Evolutionary conservation across 1,139 yeast genomes (phyloP).

Genomic region (Debaryomyces psychrophilus): DNA sequence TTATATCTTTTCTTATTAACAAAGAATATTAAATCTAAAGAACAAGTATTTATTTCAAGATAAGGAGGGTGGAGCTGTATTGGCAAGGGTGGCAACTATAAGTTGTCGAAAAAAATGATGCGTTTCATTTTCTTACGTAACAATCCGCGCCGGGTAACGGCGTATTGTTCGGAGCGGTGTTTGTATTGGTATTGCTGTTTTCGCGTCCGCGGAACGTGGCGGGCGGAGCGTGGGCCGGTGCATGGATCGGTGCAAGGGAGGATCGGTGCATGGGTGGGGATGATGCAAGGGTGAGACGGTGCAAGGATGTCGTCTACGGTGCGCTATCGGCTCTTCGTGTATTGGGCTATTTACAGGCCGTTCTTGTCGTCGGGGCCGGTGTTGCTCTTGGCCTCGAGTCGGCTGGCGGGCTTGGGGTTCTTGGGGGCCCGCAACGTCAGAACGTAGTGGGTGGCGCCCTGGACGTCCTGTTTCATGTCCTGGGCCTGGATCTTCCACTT

Average conservation of each 20-base stretch:
- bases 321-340: too few species aligned
- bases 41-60: constrained; percentile 3
- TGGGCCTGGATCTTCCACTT: constrained; percentile 42
- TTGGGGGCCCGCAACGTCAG: constrained; percentile 10
- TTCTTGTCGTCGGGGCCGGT: neutral
- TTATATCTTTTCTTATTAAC: constrained; percentile 3
- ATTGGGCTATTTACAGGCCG: constrained; percentile 5
- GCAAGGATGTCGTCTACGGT: too few species aligned
- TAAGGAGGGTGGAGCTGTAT: constrained; percentile 5
- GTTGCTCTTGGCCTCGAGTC: neutral
- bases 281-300: too few species aligned
- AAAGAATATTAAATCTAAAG: constrained; percentile 2
- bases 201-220: too few species aligned
- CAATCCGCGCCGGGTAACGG: constrained; percentile 6
- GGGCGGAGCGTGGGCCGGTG: too few species aligned
- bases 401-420: neutral
- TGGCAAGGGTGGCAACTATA: constrained; percentile 9
- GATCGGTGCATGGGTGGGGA: too few species aligned
- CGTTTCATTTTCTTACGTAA: constrained; percentile 7
- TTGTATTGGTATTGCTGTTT: neutral
- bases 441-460: constrained; percentile 26
- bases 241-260: neutral
- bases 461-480: constrained; percentile 37
- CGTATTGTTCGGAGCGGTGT: neutral
- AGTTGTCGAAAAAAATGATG: constrained; percentile 9